These are phyloP conservation scores for Melanogaster broomeanus DNA, from an alignment of 768 basidiomycete species.

Conservation along the genomic window DNA sequence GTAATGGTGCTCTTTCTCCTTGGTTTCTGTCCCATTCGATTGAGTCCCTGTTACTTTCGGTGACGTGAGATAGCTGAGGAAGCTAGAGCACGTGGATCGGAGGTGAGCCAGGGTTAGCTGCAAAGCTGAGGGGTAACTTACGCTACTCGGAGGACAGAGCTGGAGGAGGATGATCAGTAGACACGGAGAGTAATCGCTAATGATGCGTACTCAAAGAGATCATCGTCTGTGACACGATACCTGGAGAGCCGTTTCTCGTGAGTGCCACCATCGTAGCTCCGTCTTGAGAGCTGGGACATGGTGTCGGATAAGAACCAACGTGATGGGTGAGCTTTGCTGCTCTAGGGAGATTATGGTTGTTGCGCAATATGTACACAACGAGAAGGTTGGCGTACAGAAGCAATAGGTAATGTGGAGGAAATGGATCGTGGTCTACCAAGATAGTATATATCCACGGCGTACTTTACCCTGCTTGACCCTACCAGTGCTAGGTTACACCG, in stretches of 20 bases:
- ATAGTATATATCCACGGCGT: not conserved
- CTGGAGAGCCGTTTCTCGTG: constrained; percentile 75
- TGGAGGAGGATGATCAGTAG: constrained; percentile 33
- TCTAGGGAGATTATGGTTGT: constrained; percentile 5
- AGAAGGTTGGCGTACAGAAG: not conserved
- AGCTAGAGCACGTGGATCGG: constrained; percentile 41
- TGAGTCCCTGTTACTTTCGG: constrained; percentile 48
- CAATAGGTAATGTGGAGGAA: constrained; percentile 32
- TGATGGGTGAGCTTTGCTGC: not conserved
- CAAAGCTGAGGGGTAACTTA: constrained; percentile 41
- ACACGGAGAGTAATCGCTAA: not conserved
- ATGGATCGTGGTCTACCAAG: constrained; percentile 40
- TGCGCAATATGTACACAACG: not conserved
- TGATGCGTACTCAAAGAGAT: constrained; percentile 74
- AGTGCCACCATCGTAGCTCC: constrained; percentile 72
- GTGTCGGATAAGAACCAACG: constrained; percentile 9
- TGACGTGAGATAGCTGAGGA: constrained; percentile 69
- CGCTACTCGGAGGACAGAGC: constrained; percentile 85
- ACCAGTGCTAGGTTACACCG: not conserved
- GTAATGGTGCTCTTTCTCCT: constrained; percentile 66
- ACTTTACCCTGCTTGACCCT: too few species aligned
- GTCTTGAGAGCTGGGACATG: constrained; percentile 55
- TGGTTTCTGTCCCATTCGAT: constrained; percentile 39
- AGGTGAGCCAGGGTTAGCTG: constrained; percentile 1
- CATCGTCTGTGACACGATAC: constrained; percentile 80